A percentile compares a stretch with the other conserved stretches of the same genome.
Evolutionary conservation across 2,329 filamentous ascomycete genomes (phyloP).

Genomic region (Ophiostoma himal-ulmi): DNA sequence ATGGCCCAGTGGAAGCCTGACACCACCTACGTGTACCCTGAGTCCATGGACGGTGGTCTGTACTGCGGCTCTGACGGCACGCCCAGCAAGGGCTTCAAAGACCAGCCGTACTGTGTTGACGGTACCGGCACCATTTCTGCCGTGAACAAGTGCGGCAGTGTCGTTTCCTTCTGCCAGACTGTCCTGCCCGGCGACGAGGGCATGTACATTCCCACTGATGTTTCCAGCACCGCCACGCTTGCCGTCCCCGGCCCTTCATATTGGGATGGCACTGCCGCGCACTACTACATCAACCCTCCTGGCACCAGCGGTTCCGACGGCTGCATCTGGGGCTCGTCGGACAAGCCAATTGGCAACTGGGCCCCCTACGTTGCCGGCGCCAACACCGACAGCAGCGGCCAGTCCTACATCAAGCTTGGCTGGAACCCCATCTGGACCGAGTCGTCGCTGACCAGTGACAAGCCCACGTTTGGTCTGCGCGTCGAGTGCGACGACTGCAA

Average conservation of each 20-base stretch:
- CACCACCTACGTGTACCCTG: constrained; percentile 62
- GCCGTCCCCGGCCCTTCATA: constrained; percentile 66
- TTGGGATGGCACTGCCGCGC: constrained; percentile 67
- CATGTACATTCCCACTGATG: constrained; percentile 74
- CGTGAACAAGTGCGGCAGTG: constrained; percentile 57
- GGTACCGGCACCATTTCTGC: constrained; percentile 61
- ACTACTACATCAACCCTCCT: constrained; percentile 75
- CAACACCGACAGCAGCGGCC: constrained; percentile 59
- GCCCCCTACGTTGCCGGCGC: constrained; percentile 69
- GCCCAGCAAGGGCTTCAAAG: constrained; percentile 62
- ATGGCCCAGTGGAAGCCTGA: constrained; percentile 72
- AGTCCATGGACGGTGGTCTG: constrained; percentile 71
- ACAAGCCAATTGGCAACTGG: constrained; percentile 67
- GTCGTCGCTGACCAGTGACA: constrained; percentile 47
- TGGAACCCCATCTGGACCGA: constrained; percentile 70
- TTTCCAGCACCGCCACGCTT: constrained; percentile 51
- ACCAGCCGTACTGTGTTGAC: constrained; percentile 62
- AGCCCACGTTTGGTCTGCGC: constrained; percentile 62
- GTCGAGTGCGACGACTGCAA: constrained; percentile 67
- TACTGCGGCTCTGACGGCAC: constrained; percentile 63
- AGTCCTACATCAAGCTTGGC: constrained; percentile 68
- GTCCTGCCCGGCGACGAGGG: constrained; percentile 73
- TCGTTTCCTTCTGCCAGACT: constrained; percentile 71
- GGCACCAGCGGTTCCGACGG: constrained; percentile 54
- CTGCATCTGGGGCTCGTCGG: constrained; percentile 64